Base-by-base conservation (phyloP, 2,329 filamentous ascomycete species). In the Drechslerella dactyloides region DNA sequence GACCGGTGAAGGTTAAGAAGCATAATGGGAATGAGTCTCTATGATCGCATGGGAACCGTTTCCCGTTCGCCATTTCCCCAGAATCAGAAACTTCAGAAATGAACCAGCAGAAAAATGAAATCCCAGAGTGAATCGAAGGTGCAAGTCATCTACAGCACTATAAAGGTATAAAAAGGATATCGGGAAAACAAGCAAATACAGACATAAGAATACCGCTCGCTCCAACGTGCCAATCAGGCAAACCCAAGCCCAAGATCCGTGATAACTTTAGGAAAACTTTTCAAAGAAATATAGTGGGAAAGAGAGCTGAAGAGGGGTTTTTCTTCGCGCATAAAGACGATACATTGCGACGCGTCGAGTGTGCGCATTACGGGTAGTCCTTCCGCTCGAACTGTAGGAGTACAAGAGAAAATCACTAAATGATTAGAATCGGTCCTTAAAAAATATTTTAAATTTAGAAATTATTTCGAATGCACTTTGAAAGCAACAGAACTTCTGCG, bases 401-500 rank as follows among this genome's bases (percentile, higher is more conserved):
- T 37, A 61, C 51, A 72, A 57, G 58, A 61, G 60, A 59, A 17
- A 60, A 72, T 65, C 59, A 59, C 64, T 19, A 69, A 15, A 64
- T 42, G 27, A 65, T 65, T 72, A 65, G 60, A 65, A 72, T 44
- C 60, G 55, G 37, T 65, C 60, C 68, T 65, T 72, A 13, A 65
- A 65, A 46, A 42, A 17, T 15, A 63, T 46, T 59, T 57, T 59
- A 60, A 57, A 46, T 60, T 72, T 72, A 72, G 54, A 72, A 60
- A 61, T 65, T 51, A 53, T 60, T 33, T 56, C 50, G 60, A 50
- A 61, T 65, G 60, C 40, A 59, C 37, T 64, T 44, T 65, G 55
- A 65, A 65, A 37, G 60, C 60, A 56, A 60, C 68, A 72, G 68
- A 72, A 51, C 68, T 72, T 72, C 60, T 65, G 64, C 60, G 60